phyloP scores from a whole-genome alignment of 1,139 yeast species.

The Yamadazyma siamensis region DNA sequence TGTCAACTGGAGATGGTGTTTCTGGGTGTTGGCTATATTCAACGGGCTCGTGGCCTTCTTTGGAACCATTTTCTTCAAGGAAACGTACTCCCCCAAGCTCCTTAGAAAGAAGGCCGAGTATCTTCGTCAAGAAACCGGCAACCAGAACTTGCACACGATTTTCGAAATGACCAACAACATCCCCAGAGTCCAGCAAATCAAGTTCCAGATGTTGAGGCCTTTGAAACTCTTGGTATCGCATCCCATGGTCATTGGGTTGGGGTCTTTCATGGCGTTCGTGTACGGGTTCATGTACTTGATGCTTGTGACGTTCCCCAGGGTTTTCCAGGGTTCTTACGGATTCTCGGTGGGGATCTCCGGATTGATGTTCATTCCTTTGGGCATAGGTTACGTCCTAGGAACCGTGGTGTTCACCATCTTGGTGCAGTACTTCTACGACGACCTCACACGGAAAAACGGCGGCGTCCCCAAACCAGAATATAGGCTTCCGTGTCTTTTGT shows the following conservation, averaged over 20 bases:
- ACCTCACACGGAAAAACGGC: conserved; percentile 35
- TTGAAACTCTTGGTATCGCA: conserved; percentile 48
- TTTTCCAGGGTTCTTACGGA: conserved; percentile 47
- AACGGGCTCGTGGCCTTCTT: conserved; percentile 45
- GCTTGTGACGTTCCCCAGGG: conserved; percentile 56
- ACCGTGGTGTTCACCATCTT: conserved; percentile 40
- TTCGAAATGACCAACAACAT: conserved; percentile 40
- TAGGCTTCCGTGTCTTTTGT: conserved; percentile 44
- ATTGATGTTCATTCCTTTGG: conserved; percentile 53
- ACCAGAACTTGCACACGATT: conserved; percentile 53
- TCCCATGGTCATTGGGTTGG: conserved; percentile 63
- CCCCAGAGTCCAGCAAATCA: conserved; percentile 24
- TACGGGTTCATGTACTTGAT: conserved; percentile 63
- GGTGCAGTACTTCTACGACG: conserved; percentile 36
- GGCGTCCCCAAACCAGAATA: conserved; percentile 58
- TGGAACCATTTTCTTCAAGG: conserved; percentile 45
- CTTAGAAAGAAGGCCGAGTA: conserved; percentile 44
- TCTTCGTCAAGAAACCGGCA: conserved; percentile 51
- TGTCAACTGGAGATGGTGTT: conserved; percentile 56
- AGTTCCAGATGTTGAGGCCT: conserved; percentile 49
- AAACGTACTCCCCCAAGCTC: conserved; percentile 59
- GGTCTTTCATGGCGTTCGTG: conserved; percentile 59
- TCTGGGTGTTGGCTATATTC: conserved; percentile 55
- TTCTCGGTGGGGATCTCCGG: conserved; percentile 51
- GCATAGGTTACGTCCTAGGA: conserved; percentile 50